Conservation (phyloP, 345 rosid genomes). For the Hibiscus trionum region DNA sequence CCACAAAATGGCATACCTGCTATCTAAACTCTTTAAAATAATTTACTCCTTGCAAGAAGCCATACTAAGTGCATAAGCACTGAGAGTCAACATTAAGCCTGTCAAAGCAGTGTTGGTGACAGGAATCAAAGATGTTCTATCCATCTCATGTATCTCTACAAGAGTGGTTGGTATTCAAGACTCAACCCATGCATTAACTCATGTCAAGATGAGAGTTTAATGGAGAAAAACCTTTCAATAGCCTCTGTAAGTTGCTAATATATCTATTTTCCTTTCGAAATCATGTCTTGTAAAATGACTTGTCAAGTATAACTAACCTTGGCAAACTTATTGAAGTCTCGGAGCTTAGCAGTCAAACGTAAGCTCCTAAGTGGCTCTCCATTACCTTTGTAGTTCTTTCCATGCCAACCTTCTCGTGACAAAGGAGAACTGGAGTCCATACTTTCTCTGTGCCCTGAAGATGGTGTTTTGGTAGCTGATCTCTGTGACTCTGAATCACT, state of each 20-base stretch:
- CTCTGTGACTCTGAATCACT: conserved; percentile 62
- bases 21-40: too few species aligned
- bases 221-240: background rate
- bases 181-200: background rate
- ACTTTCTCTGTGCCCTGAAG: conserved; percentile 58
- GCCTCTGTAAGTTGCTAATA: background rate
- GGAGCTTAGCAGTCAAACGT: conserved; percentile 80
- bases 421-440: conserved; percentile 56
- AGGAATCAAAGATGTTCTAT: background rate
- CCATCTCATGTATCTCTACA: background rate
- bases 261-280: background rate
- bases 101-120: background rate
- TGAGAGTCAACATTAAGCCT: background rate
- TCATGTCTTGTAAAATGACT: background rate
- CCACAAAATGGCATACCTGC: too few species aligned
- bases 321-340: conserved; percentile 90
- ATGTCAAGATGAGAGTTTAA: background rate
- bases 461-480: conserved; percentile 44
- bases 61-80: too few species aligned
- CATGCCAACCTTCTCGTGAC: conserved; percentile 75
- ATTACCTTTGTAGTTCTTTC: conserved; percentile 47
- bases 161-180: background rate
- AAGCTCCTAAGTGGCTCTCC: conserved; percentile 68
- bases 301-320: conserved; percentile 47
- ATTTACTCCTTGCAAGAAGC: too few species aligned